Evolutionary conservation across 164 flowering plant species (phyloP).

Genomic region (Protea cynaroides): DNA sequence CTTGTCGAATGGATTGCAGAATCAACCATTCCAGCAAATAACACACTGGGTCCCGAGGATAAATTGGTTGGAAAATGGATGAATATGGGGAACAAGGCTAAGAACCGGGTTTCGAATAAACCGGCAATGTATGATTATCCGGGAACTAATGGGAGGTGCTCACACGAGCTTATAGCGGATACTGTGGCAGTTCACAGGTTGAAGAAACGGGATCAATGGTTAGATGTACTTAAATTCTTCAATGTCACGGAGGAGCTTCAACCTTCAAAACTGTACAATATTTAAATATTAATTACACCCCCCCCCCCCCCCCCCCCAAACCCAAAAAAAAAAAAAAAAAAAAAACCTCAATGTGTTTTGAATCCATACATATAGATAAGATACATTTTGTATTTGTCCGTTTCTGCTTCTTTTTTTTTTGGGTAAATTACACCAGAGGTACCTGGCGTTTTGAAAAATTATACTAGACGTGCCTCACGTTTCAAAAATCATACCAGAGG

Average conservation of each 20-base stretch:
- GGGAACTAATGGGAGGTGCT: slow-evolving; percentile 48
- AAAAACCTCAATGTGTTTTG: no score
- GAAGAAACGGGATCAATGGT: slow-evolving; percentile 58
- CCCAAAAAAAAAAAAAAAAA: no score
- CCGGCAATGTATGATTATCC: slow-evolving; percentile 66
- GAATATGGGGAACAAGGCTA: slow-evolving; percentile 36
- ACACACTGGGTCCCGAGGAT: slow-evolving; percentile 51
- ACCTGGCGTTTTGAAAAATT: no score
- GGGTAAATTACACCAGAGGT: no score
- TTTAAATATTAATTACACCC: no score
- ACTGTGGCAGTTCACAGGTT: slow-evolving; percentile 60
- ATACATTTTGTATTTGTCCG: no score
- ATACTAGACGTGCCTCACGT: no score
- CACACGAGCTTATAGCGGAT: slow-evolving; percentile 51
- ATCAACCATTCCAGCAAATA: slow-evolving; percentile 33
- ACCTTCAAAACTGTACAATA: slow-evolving; percentile 32
- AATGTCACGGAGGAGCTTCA: slow-evolving; percentile 41
- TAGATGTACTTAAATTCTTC: slow-evolving; percentile 40
- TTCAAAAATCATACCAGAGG: no score
- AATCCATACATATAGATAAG: no score
- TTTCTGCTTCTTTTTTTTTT: no score
- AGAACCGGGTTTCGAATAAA: slow-evolving; percentile 38
- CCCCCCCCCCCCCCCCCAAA: no score
- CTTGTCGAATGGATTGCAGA: slow-evolving; percentile 47
- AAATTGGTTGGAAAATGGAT: slow-evolving; percentile 54